phyloP scores from a whole-genome alignment of 139 green algal genomes.

The Nannochloris sp. region DNA sequence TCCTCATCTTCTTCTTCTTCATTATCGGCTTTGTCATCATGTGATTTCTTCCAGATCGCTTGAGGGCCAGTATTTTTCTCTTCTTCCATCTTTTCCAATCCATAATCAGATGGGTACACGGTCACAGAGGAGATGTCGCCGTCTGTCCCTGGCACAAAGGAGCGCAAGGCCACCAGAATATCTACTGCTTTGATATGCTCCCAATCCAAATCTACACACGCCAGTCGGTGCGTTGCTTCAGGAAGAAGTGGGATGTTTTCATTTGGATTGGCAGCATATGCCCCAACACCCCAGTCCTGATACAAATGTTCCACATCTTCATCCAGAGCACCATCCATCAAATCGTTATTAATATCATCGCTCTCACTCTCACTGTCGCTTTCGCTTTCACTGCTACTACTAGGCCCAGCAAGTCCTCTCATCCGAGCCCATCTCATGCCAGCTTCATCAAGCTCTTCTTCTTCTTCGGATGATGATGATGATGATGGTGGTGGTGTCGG shows the following conservation, averaged over 20 bases:
- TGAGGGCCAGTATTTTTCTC: conserved; percentile 66
- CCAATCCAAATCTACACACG: conserved; percentile 90
- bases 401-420: conserved; percentile 22
- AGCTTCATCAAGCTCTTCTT: conserved; percentile 12
- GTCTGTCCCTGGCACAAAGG: conserved; percentile 49
- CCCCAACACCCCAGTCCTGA: conserved; percentile 62
- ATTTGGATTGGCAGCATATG: conserved; percentile 56
- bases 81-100: conserved; percentile 78
- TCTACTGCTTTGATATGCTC: conserved; percentile 65
- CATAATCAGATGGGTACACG: conserved; percentile 91
- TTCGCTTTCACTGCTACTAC: conserved; percentile 23
- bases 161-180: conserved; percentile 71
- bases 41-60: conserved; percentile 29
- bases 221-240: conserved; percentile 47
- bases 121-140: conserved; percentile 50
- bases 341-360: conserved; percentile 27
- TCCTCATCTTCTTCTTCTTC: conserved; percentile 15
- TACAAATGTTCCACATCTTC: conserved; percentile 11
- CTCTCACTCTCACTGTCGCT: conserved; percentile 5
- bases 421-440: conserved; percentile 47
- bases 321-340: conserved; percentile 13
- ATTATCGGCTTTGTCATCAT: background rate
- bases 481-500: background rate
- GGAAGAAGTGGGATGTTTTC: conserved; percentile 37
- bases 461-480: background rate